These are phyloP conservation scores for Boehmeria nivea DNA, from an alignment of 306 rosid species.

Conservation along the genomic window DNA sequence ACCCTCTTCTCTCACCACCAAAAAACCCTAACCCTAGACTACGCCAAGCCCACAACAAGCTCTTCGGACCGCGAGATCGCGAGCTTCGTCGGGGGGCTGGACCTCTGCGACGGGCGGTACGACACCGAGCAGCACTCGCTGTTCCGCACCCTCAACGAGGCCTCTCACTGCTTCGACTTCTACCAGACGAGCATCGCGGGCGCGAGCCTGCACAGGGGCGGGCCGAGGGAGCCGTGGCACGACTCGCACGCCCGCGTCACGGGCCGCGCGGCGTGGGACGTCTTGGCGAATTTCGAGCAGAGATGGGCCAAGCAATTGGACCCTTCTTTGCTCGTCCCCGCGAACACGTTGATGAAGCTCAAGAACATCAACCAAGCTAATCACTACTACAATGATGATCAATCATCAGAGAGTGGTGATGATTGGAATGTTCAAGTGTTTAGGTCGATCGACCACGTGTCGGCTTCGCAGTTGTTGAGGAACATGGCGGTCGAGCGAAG, in stretches of 20 bases:
- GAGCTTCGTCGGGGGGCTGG: slow-evolving; percentile 86
- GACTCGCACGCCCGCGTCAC: slow-evolving; percentile 88
- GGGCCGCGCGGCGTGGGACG: slow-evolving; percentile 88
- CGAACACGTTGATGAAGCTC: slow-evolving; percentile 41
- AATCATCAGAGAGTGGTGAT: slow-evolving; percentile 41
- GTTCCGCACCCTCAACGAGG: slow-evolving; percentile 58
- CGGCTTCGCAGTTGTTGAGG: slow-evolving; percentile 59
- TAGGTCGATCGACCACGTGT: slow-evolving; percentile 73
- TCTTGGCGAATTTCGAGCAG: slow-evolving; percentile 82
- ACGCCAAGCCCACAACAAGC: slow-evolving; percentile 2
- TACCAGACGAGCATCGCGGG: slow-evolving; percentile 75
- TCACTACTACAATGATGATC: slow-evolving; percentile 13
- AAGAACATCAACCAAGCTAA: slow-evolving; percentile 23
- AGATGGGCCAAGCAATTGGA: slow-evolving; percentile 83
- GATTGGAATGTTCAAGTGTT: slow-evolving; percentile 87
- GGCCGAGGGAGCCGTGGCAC: slow-evolving; percentile 97
- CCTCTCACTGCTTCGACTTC: slow-evolving; percentile 57
- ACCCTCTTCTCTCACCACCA: slow-evolving; percentile 89
- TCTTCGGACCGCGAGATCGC: slow-evolving; percentile 56
- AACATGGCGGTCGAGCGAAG: slow-evolving; percentile 69
- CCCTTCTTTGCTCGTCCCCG: slow-evolving; percentile 55
- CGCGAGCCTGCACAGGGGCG: slow-evolving; percentile 69
- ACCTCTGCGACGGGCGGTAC: slow-evolving; percentile 82
- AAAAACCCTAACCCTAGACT: slow-evolving; percentile 65
- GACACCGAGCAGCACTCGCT: slow-evolving; percentile 82